Percentiles rank a stretch among this genome's conserved stretches.
phyloP scores from a whole-genome alignment of 805 yeast species.

The Suhomyces sp. region DNA sequence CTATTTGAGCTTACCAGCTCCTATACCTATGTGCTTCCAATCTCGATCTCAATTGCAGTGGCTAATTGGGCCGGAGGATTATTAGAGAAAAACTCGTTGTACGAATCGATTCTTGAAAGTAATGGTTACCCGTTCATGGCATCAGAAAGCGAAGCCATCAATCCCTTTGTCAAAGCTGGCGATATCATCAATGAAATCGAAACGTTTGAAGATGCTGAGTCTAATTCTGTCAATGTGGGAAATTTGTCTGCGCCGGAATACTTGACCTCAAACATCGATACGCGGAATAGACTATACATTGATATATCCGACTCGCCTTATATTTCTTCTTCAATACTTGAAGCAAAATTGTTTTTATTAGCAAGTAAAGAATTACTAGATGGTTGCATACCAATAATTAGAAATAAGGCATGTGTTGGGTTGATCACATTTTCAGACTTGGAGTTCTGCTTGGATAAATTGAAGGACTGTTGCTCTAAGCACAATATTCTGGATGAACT shows the following conservation, averaged over 20 bases:
- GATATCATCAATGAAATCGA: slow-evolving; percentile 33
- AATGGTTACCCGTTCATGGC: slow-evolving; percentile 56
- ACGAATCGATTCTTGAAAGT: slow-evolving; percentile 44
- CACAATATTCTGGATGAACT: slow-evolving; percentile 26
- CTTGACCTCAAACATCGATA: not conserved
- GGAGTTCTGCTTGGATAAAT: slow-evolving; percentile 48
- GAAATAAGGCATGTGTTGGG: slow-evolving; percentile 38
- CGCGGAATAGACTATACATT: slow-evolving; percentile 20
- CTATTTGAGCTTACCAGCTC: slow-evolving; percentile 55
- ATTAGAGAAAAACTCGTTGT: slow-evolving; percentile 49
- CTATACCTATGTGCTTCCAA: slow-evolving; percentile 54
- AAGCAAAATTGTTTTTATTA: slow-evolving; percentile 32
- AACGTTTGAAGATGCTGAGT: slow-evolving; percentile 12
- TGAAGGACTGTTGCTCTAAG: slow-evolving; percentile 27
- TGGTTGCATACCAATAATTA: slow-evolving; percentile 51
- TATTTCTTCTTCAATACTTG: slow-evolving; percentile 29
- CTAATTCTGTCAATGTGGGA: not conserved
- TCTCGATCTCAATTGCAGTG: slow-evolving; percentile 53
- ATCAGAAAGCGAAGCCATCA: slow-evolving; percentile 34
- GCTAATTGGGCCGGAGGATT: slow-evolving; percentile 55
- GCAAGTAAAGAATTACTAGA: slow-evolving; percentile 45
- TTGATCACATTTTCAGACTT: slow-evolving; percentile 49
- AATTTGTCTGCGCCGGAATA: not conserved
- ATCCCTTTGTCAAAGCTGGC: slow-evolving; percentile 25
- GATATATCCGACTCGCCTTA: slow-evolving; percentile 37